These are phyloP conservation scores for Cercophora newfieldiana DNA, from an alignment of 495 filamentous ascomycete species.

Conservation along the genomic window DNA sequence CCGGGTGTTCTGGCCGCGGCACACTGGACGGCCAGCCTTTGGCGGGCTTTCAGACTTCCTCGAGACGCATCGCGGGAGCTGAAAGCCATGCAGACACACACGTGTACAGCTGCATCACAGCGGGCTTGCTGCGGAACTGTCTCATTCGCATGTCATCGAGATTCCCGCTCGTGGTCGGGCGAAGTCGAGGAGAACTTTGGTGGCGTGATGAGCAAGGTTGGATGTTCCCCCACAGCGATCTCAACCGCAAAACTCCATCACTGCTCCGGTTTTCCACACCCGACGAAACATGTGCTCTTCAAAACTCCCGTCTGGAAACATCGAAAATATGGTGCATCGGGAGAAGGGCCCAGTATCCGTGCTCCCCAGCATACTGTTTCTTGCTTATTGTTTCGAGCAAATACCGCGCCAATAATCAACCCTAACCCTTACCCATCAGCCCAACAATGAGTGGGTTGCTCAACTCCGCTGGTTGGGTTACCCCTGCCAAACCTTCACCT, in stretches of 20 bases:
- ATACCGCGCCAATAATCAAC: background rate
- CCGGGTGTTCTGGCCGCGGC: background rate
- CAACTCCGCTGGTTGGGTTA: background rate
- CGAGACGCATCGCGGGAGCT: background rate
- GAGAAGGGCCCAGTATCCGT: too few species aligned
- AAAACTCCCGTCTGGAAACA: too few species aligned
- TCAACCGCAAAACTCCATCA: background rate
- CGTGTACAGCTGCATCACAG: background rate
- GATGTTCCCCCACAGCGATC: background rate
- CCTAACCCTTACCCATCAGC: background rate
- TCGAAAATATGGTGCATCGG: too few species aligned
- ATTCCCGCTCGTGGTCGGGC: background rate
- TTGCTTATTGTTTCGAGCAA: background rate
- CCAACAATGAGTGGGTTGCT: background rate
- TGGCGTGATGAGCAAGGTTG: too few species aligned
- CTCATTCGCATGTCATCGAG: background rate
- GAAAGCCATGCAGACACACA: background rate
- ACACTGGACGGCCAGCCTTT: background rate
- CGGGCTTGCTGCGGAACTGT: background rate
- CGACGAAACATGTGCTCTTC: too few species aligned
- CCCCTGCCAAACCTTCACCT: background rate
- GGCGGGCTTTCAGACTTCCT: constrained; percentile 17
- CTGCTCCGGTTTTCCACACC: background rate
- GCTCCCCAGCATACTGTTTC: background rate
- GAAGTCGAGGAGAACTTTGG: background rate